Evolutionary conservation across 2,329 filamentous ascomycete genomes (phyloP), one percentile per base, ranked within the genome.

Genomic region (Aspergillus felis): DNA sequence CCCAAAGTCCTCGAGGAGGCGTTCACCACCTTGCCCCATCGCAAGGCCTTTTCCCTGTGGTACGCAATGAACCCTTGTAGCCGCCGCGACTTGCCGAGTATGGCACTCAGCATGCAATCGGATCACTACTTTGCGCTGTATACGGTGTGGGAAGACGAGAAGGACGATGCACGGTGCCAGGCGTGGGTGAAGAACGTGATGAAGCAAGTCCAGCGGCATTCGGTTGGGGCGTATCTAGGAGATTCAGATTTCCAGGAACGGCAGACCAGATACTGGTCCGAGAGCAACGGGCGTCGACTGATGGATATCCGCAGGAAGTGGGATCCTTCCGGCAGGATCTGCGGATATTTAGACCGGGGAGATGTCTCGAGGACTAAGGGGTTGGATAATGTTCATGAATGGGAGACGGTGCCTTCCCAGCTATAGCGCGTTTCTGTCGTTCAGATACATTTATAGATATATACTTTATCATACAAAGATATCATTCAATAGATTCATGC

Each of bases 81-180:
- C 44, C 68, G 73, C 27, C 68, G 75, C 3, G 48, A 59, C 29
- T 67, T 79, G 38, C 72, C 75, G 0, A 78, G 81, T 56, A 84
- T 84, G 82, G 82, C 82, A 3, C 68, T 83, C 14, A 80, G 76
- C 28, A 77, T 84, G 77, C 81, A 83, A 55, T 76, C 75, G 0
- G 82, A 84, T 61, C 81, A 84, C 65, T 84, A 84, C 66, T 79
- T 84, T 64, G 80, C 82, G 1, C 54, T 81, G 2, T 84, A 84
- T 61, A 73, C 78, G 0, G 69, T 82, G 1, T 84, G 80, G 77
- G 77, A 82, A 51, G 68, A 80, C 25, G 70, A 67, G 20, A 58
- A 64, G 2, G 80, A 83, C 42, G 82, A 84, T 58, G 66, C 63
- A 0, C 59, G 61, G n/a, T 81, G 77, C 64, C 67, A 69, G 29